phyloP scores from a whole-genome alignment of 1,139 yeast species.

The Diutina catenulata region DNA sequence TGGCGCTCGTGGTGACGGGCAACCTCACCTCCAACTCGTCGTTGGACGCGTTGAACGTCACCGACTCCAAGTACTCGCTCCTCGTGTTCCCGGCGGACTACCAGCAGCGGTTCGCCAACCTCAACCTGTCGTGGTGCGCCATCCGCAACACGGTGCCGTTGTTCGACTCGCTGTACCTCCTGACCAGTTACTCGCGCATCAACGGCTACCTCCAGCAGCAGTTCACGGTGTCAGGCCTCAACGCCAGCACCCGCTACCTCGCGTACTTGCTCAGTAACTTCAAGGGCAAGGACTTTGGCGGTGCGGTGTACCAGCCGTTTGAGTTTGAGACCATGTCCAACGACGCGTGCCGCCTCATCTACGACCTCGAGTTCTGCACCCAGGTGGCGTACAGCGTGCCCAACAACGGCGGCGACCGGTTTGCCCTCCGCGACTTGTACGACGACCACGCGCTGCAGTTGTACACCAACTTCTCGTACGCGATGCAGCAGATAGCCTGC shows the following conservation, averaged over 20 bases:
- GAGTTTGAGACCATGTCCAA: slow-evolving; percentile 47
- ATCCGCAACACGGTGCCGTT: slow-evolving; percentile 37
- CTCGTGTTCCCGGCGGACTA: slow-evolving; percentile 34
- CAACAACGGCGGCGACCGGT: slow-evolving; percentile 10
- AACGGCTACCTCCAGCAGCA: slow-evolving; percentile 44
- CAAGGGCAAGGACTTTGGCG: slow-evolving; percentile 38
- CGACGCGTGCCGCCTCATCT: slow-evolving; percentile 61
- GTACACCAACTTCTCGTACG: slow-evolving; percentile 59
- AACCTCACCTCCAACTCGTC: slow-evolving; percentile 22
- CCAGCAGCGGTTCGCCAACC: slow-evolving; percentile 23
- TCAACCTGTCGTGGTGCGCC: slow-evolving; percentile 68
- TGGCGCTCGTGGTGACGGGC: slow-evolving; percentile 63
- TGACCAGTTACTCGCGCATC: slow-evolving; percentile 34
- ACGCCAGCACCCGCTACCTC: slow-evolving; percentile 48
- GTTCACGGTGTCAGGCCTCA: slow-evolving; percentile 50
- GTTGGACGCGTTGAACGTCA: slow-evolving; percentile 13
- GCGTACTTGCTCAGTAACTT: slow-evolving; percentile 55
- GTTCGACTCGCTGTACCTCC: slow-evolving; percentile 13
- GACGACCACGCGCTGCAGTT: slow-evolving; percentile 48
- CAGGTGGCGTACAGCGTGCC: slow-evolving; percentile 88
- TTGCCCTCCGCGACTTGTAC: slow-evolving; percentile 29
- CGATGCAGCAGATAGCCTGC: slow-evolving; percentile 70
- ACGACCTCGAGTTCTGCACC: slow-evolving; percentile 63
- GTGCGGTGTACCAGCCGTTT: slow-evolving; percentile 50
- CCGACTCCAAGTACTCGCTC: slow-evolving; percentile 29